These are phyloP conservation scores for Metschnikowia borealis DNA, from an alignment of 805 yeast species.

Conservation along the genomic window DNA sequence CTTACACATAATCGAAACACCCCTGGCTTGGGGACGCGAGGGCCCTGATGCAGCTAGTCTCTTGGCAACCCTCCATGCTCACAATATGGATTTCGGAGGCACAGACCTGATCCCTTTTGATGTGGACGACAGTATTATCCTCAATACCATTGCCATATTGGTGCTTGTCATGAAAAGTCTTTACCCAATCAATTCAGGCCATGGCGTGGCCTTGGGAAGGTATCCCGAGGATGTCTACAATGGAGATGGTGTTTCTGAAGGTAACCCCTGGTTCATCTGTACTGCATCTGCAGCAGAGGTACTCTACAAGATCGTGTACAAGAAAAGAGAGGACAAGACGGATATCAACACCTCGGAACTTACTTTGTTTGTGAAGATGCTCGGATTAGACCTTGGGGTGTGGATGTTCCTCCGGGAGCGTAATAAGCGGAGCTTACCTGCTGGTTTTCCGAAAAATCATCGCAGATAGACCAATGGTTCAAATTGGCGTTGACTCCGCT, in stretches of 20 bases:
- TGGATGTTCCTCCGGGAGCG: slow-evolving; percentile 49
- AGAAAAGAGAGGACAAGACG: slow-evolving; percentile 32
- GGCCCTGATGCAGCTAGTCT: slow-evolving; percentile 82
- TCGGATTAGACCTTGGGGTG: slow-evolving; percentile 36
- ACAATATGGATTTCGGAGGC: slow-evolving; percentile 30
- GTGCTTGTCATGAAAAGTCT: slow-evolving; percentile 65
- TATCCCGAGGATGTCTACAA: slow-evolving; percentile 91
- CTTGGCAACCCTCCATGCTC: slow-evolving; percentile 48
- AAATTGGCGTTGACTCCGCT: slow-evolving; percentile 48
- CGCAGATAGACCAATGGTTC: slow-evolving; percentile 78
- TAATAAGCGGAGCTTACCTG: slow-evolving; percentile 68
- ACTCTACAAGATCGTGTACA: slow-evolving; percentile 51
- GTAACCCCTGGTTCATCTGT: slow-evolving; percentile 91
- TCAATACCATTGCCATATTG: slow-evolving; percentile 61
- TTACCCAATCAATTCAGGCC: slow-evolving; percentile 67
- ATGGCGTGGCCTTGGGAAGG: slow-evolving; percentile 76
- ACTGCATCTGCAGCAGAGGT: slow-evolving; percentile 68
- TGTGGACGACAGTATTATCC: slow-evolving; percentile 51
- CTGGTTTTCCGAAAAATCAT: slow-evolving; percentile 79
- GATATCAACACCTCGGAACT: slow-evolving; percentile 40
- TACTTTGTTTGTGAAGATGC: slow-evolving; percentile 7
- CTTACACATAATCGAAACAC: slow-evolving; percentile 50
- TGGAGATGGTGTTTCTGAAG: slow-evolving; percentile 67
- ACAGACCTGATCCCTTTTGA: slow-evolving; percentile 55
- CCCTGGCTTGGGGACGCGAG: slow-evolving; percentile 45